Base-by-base conservation (phyloP, 129 eudicot species). In the Pulicaria dysenterica region DNA sequence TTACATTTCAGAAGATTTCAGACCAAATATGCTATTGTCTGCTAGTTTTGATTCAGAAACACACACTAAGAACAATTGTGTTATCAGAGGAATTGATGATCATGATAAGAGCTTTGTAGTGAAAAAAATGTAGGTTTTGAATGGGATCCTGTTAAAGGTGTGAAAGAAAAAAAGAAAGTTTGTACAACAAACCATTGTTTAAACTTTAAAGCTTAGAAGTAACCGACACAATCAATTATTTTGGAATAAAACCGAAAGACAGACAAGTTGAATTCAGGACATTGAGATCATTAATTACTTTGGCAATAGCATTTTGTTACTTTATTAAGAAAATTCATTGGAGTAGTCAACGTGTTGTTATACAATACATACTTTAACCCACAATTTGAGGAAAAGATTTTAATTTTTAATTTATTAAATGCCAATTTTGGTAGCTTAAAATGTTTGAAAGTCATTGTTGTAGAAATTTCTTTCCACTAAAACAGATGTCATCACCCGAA, bases 401-500 rank as follows among this genome's bases (percentile, higher is more conserved):
- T 56, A 57, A 43, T 56, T 19, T 5, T 5, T 58, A 47, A 73
- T 9, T 39, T 41, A 10, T 48, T 55, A 49, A 48, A 39, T 39
- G 56, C 8, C 14, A 3, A 54, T 24, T 70, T 58, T 43, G 8
- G 56, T 65, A 74, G 56, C 70, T 68, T 59, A 49, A 58, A 47
- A 48, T 58, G 50, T 38, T 58, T 72, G 47, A 58, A 14, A 8
- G 10, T 42, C 12, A 44, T 70, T 17, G 45, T 50, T 58, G 64
- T 51, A 74, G 73, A 54, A 44, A 44, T 7, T 17, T 38, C 61
- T 59, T 54, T 69, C 39, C 39, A 64, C 17, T 47, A 69, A 58
- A 77, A 40, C 65, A 43, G 15, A 54, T 34, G 64, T 41, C 47
- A 69, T 74, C 61, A 53, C 44, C 75, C 72, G 64, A 45, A 53